Percentiles rank a stretch among this genome's conserved stretches.
Conservation (phyloP, 1,284 basidiomycete genomes). For the Austroboletus niveus region DNA sequence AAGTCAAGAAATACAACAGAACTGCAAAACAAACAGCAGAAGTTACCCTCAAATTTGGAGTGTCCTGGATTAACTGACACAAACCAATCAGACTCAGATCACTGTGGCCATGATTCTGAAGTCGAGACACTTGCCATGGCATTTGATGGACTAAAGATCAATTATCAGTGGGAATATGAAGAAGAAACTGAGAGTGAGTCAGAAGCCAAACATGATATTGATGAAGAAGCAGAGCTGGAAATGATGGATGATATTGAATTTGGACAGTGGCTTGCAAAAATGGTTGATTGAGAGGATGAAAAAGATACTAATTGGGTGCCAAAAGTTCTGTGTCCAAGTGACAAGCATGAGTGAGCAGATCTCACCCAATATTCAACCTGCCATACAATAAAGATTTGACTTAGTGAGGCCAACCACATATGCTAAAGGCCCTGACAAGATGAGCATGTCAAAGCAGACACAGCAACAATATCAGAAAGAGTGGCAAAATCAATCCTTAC, state of each 20-base stretch:
- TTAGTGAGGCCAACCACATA: neutral
- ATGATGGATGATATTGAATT: neutral
- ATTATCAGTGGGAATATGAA: neutral
- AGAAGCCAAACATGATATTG: neutral
- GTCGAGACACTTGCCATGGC: neutral
- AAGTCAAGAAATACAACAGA: neutral
- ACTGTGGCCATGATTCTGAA: neutral
- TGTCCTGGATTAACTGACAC: neutral
- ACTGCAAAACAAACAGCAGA: neutral
- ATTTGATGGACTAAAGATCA: slow-evolving; percentile 2
- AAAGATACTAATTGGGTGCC: neutral
- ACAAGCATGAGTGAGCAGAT: neutral
- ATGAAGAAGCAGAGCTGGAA: neutral
- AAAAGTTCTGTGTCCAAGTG: neutral
- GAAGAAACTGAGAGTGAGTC: neutral
- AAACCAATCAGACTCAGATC: neutral
- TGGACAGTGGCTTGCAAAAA: neutral
- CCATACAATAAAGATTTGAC: neutral
- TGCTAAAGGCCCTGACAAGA: neutral
- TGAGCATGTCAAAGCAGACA: neutral
- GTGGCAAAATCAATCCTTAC: neutral
- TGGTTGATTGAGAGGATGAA: neutral
- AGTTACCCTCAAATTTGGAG: neutral
- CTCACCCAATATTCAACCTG: neutral
- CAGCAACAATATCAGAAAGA: neutral